These are phyloP conservation scores for Carex littledalei DNA, from an alignment of 176 grass and related monocot species.

Conservation along the genomic window DNA sequence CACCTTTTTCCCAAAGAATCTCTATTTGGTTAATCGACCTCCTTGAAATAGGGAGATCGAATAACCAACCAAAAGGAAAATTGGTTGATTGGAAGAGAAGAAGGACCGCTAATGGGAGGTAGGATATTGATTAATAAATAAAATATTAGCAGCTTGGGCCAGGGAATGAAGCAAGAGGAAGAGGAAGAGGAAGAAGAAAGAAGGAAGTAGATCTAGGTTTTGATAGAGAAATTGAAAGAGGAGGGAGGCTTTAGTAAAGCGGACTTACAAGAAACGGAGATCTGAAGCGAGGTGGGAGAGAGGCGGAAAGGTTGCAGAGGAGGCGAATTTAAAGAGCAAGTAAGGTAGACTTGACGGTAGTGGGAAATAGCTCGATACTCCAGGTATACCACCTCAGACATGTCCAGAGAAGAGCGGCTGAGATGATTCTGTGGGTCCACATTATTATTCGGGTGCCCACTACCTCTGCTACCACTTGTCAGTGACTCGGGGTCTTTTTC, in stretches of 20 bases:
- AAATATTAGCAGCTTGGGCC: background rate
- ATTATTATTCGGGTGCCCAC: background rate
- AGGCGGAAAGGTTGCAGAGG: background rate
- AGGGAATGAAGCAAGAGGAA: background rate
- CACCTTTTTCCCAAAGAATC: background rate
- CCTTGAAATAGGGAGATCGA: conserved; percentile 14
- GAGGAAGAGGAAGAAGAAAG: background rate
- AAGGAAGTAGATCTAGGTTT: background rate
- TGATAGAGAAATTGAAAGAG: background rate
- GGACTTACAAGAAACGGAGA: conserved; percentile 18
- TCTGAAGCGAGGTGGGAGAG: conserved; percentile 15
- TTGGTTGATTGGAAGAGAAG: background rate
- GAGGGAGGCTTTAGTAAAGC: background rate
- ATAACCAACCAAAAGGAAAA: background rate
- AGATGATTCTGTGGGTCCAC: background rate
- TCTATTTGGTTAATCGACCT: conserved; percentile 23
- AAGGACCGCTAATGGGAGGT: background rate
- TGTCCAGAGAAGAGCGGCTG: background rate
- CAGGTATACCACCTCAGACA: background rate
- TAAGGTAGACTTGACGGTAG: background rate
- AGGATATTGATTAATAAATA: background rate
- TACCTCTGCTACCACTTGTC: background rate
- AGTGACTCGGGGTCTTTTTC: background rate
- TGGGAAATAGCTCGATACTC: background rate
- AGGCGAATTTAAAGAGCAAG: background rate